phyloP scores from a whole-genome alignment of 2,329 filamentous ascomycete species.

The Colletotrichum caudatum region DNA sequence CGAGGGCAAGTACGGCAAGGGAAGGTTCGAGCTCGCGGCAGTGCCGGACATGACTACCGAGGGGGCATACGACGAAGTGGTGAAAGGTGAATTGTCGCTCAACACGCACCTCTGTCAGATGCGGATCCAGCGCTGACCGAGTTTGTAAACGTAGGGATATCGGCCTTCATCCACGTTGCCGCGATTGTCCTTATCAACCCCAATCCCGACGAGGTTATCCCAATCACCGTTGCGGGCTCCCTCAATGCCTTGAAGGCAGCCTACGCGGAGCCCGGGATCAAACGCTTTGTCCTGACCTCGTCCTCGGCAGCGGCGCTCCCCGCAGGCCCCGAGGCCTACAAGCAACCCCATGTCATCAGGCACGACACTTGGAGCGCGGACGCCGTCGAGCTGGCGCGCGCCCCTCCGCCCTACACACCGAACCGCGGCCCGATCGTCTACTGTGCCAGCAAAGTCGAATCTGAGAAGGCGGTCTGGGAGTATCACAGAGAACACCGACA shows the following conservation, averaged over 20 bases:
- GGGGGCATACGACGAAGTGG: conserved; percentile 45
- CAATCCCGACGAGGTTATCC: conserved; percentile 55
- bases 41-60: conserved; percentile 50
- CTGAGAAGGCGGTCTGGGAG: conserved; percentile 54
- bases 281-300: conserved; percentile 56
- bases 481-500: conserved; percentile 49
- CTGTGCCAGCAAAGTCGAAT: conserved; percentile 53
- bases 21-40: conserved; percentile 49
- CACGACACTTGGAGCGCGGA: conserved; percentile 52
- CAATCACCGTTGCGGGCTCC: conserved; percentile 47
- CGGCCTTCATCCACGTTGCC: conserved; percentile 54
- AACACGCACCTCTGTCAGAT: accelerated
- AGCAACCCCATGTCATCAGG: conserved; percentile 43
- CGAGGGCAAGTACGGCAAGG: conserved; percentile 49
- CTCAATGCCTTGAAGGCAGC: conserved; percentile 51
- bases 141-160: conserved; percentile 33
- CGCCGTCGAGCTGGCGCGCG: conserved; percentile 50
- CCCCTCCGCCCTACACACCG: conserved; percentile 50
- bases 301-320: conserved; percentile 46
- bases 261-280: conserved; percentile 48
- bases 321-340: conserved; percentile 39
- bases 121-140: conserved; percentile 41
- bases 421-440: conserved; percentile 49
- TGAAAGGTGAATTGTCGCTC: conserved; percentile 43
- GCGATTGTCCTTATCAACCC: conserved; percentile 49